Percentiles rank a stretch among this genome's conserved stretches.
Evolutionary conservation across 1,284 basidiomycete species (phyloP).

Genomic region (Cutaneotrichosporon spelunceum): DNA sequence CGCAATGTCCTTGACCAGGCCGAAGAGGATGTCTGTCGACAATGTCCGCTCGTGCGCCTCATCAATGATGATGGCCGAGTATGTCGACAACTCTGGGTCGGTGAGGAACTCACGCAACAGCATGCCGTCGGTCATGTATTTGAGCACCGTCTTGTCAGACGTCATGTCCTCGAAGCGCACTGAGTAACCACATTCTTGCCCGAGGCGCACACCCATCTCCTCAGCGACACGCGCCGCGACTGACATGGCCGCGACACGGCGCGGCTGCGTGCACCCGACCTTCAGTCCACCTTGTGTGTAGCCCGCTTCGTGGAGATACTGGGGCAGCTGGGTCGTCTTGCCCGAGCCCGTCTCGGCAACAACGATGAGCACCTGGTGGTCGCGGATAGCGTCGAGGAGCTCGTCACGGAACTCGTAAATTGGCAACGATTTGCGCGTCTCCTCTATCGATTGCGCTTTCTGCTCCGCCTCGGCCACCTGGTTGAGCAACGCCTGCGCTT

Average conservation of each 20-base stretch:
- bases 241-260: slow-evolving; percentile 98
- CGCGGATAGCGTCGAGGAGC: slow-evolving; percentile 80
- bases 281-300: slow-evolving; percentile 85
- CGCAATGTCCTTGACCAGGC: slow-evolving; percentile 97
- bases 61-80: slow-evolving; percentile 90
- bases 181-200: slow-evolving; percentile 96
- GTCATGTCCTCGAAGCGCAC: slow-evolving; percentile 99
- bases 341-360: slow-evolving; percentile 94
- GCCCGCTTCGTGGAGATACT: slow-evolving; percentile 96
- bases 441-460: slow-evolving; percentile 80
- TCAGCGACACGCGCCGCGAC: slow-evolving; percentile 98
- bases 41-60: slow-evolving; percentile 95
- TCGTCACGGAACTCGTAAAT: slow-evolving; percentile 83
- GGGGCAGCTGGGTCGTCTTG: slow-evolving; percentile 96
- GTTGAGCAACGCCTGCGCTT: slow-evolving; percentile 77
- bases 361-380: slow-evolving; percentile 88
- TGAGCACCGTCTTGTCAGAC: slow-evolving; percentile 93
- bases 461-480: slow-evolving; percentile 91
- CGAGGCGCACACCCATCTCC: slow-evolving; percentile 94
- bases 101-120: slow-evolving; percentile 92
- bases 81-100: slow-evolving; percentile 88
- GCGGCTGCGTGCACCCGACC: slow-evolving; percentile 95
- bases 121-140: slow-evolving; percentile 99
- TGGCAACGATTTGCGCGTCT: slow-evolving; percentile 84
- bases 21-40: slow-evolving; percentile 94